Base-by-base conservation (phyloP, 306 rosid species). In the Erythrophleum fordii region DNA sequence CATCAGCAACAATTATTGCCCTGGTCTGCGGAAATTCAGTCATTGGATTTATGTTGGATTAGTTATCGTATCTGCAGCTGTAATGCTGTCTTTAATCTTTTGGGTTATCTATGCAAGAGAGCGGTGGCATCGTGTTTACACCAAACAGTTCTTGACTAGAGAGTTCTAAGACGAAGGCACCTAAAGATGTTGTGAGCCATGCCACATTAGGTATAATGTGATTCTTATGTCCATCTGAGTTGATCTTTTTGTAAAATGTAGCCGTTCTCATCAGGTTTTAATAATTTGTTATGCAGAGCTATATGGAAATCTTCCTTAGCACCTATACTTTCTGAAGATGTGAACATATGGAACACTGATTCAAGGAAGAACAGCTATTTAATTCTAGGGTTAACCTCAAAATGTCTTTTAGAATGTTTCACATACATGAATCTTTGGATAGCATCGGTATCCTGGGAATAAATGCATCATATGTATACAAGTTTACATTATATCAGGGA, bases 91-190 rank as follows among this genome's bases (percentile, higher is more conserved):
- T 0, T 69, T 94, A 82, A 78, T 90, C 55, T 87, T 89, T 60
- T 92, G 94, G 91, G 91, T 90, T 31, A 86, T 91, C 76, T 90
- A 84, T 65, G 91, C 87, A 46, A 81, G 95, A 78, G 88, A 95
- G 71, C 81, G 86, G 29, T 69, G 84, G 5, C 94, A 93, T 60
- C 91, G 90, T 6, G 70, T 58, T 8, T 82, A 86, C 78, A 87
- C 89, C 0, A 91, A 86, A 51, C 68, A 34, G 37, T 37, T 58
- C 25, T 25, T 29, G 17, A 31, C 64, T 20, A 59, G 73, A 61
- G 10, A 8, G 3, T 65, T 8, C 0, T 72, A 59, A 51, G 59
- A 18, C 75, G 72, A 81, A 69, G 83, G 68, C 61, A 55, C 69
- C 13, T 70, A 68, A 73, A 61, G 61, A 69, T 67, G 28, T 16